A percentile compares a stretch with the other conserved stretches of the same genome.
phyloP scores from a whole-genome alignment of 805 yeast species.

The Candida chauliodis region DNA sequence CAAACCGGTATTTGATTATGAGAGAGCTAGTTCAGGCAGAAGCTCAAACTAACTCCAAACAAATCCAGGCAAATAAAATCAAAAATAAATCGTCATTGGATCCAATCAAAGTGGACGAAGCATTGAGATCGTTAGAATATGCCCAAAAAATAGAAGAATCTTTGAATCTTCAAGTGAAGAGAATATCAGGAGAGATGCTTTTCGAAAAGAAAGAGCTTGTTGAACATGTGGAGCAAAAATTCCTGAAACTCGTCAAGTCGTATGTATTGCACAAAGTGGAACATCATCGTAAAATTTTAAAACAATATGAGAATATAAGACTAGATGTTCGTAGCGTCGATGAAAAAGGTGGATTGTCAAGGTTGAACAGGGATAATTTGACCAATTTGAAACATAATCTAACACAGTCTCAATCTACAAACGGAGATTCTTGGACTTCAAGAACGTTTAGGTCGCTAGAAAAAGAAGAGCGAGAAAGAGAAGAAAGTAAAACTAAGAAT shows the following conservation, averaged over 20 bases:
- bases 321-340: conserved; percentile 73
- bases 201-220: conserved; percentile 65
- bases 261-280: conserved; percentile 73
- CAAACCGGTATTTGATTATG: conserved; percentile 90
- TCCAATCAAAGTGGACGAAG: conserved; percentile 88
- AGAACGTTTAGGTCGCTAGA: conserved; percentile 34
- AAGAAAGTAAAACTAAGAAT: conserved; percentile 16
- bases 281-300: conserved; percentile 76
- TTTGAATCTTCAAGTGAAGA: conserved; percentile 69
- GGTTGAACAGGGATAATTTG: conserved; percentile 72
- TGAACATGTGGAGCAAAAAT: conserved; percentile 51
- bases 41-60: conserved; percentile 64
- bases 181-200: conserved; percentile 83
- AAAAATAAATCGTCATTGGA: conserved; percentile 72
- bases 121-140: conserved; percentile 71
- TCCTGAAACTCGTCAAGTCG: conserved; percentile 52
- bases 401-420: conserved; percentile 38
- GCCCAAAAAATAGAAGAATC: conserved; percentile 76
- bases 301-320: conserved; percentile 67
- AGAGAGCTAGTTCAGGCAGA: conserved; percentile 82
- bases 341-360: conserved; percentile 72
- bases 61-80: conserved; percentile 65
- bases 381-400: conserved; percentile 43
- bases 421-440: conserved; percentile 45
- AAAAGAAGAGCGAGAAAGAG: conserved; percentile 24